Percentiles rank a stretch among this genome's conserved stretches.
Conservation (phyloP, 495 filamentous ascomycete genomes). For the Aspergillus sclerotiicarbonarius region DNA sequence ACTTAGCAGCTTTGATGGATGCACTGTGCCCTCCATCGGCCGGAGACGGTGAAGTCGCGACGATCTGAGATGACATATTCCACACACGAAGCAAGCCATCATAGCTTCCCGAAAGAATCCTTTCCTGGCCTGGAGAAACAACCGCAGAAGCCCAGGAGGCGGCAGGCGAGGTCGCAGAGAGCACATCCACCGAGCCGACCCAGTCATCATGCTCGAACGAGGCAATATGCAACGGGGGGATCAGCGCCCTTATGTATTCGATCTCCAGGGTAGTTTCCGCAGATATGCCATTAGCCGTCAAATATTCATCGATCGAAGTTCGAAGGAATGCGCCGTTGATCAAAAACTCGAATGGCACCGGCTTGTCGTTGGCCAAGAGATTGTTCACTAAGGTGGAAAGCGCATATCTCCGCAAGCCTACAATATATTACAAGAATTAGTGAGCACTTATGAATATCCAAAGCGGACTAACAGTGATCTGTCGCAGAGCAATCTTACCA, state of each 20-base stretch:
- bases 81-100: constrained; percentile 86
- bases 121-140: constrained; percentile 51
- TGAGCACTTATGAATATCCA: background rate
- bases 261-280: constrained; percentile 81
- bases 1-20: constrained; percentile 76
- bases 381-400: constrained; percentile 93
- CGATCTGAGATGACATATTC: constrained; percentile 76
- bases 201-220: constrained; percentile 96
- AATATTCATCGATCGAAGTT: constrained; percentile 84
- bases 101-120: constrained; percentile 85
- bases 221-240: constrained; percentile 81
- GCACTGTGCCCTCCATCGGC: constrained; percentile 68
- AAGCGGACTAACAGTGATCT: background rate
- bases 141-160: constrained; percentile 52
- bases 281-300: constrained; percentile 80
- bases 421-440: constrained; percentile 16
- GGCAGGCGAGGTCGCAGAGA: constrained; percentile 63
- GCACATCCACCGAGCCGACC: constrained; percentile 88
- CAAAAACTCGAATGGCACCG: constrained; percentile 94
- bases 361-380: constrained; percentile 71
- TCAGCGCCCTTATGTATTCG: constrained; percentile 87
- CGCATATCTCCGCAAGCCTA: constrained; percentile 82
- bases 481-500: constrained; percentile 41
- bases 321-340: constrained; percentile 88
- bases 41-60: constrained; percentile 64